Conservation (phyloP, 305 asterid genomes). For the Stenogyne calaminthoides region DNA sequence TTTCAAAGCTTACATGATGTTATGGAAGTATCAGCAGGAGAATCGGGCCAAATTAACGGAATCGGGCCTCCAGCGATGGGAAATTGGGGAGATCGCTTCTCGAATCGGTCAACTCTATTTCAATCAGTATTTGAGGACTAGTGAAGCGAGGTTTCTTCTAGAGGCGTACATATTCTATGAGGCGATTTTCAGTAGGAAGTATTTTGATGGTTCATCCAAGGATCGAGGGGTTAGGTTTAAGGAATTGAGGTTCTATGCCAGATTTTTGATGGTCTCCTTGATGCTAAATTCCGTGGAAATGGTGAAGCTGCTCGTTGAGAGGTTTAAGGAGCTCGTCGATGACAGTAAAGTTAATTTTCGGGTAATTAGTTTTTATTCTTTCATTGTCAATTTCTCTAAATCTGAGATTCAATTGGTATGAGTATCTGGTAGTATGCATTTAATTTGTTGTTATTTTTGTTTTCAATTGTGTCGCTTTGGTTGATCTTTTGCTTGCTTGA, state of each 20-base stretch:
- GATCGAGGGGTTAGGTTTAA: constrained; percentile 88
- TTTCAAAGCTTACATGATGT: constrained; percentile 78
- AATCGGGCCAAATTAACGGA: constrained; percentile 69
- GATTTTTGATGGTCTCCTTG: constrained; percentile 90
- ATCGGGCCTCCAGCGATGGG: constrained; percentile 92
- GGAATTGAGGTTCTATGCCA: constrained; percentile 91
- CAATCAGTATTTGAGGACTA: constrained; percentile 89
- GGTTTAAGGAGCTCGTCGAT: constrained; percentile 74
- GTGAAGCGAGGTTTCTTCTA: constrained; percentile 85
- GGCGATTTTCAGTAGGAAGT: constrained; percentile 77
- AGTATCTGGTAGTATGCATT: no score
- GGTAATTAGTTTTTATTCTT: constrained; percentile 45
- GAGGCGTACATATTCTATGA: constrained; percentile 93
- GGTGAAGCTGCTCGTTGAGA: constrained; percentile 77
- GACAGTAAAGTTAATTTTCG: constrained; percentile 75
- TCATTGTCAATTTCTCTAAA: constrained; percentile 20
- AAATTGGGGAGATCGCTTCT: constrained; percentile 99
- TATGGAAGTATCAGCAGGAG: constrained; percentile 95
- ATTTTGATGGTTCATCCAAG: constrained; percentile 76
- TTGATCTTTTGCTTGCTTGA: constrained; percentile 16
- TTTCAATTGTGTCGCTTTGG: background rate
- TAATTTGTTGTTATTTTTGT: background rate
- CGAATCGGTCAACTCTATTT: constrained; percentile 94
- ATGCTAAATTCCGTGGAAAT: constrained; percentile 70
- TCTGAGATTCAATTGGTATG: constrained; percentile 21